Evolutionary conservation across 768 basidiomycete species (phyloP).

Genomic region (Termitomyces sp.): DNA sequence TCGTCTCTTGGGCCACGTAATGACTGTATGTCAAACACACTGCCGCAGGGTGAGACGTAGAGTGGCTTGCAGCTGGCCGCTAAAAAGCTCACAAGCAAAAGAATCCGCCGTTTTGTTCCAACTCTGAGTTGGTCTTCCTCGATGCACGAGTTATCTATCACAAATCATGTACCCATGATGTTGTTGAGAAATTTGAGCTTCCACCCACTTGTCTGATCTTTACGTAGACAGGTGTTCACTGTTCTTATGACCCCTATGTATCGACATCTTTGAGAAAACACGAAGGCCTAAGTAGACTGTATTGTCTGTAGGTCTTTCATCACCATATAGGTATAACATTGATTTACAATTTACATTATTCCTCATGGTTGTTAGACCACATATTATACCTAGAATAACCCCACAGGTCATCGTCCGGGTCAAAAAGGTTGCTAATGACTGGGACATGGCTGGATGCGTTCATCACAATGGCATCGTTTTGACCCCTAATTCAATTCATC

Average conservation of each 20-base stretch:
- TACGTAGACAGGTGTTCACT: background rate
- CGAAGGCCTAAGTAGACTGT: background rate
- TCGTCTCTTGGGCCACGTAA: conserved; percentile 14
- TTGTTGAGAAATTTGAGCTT: background rate
- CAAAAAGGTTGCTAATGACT: background rate
- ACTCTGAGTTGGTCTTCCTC: conserved; percentile 5
- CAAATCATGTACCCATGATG: background rate
- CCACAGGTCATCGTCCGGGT: too few relatives aligned
- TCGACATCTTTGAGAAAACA: background rate
- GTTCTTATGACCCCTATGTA: background rate
- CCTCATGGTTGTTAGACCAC: background rate
- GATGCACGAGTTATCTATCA: conserved; percentile 12
- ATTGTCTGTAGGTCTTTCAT: background rate
- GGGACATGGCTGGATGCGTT: background rate
- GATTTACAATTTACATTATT: too few relatives aligned
- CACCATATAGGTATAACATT: too few relatives aligned
- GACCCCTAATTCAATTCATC: background rate
- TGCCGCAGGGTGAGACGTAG: too few relatives aligned
- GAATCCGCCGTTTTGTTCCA: conserved; percentile 9
- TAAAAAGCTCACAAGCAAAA: background rate
- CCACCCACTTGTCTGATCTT: background rate
- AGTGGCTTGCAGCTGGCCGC: conserved; percentile 12
- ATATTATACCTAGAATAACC: background rate
- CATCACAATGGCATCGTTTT: background rate
- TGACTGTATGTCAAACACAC: too few relatives aligned